Conservation (phyloP, 1,139 yeast species). For the Lodderomyces orthopsilosis region DNA sequence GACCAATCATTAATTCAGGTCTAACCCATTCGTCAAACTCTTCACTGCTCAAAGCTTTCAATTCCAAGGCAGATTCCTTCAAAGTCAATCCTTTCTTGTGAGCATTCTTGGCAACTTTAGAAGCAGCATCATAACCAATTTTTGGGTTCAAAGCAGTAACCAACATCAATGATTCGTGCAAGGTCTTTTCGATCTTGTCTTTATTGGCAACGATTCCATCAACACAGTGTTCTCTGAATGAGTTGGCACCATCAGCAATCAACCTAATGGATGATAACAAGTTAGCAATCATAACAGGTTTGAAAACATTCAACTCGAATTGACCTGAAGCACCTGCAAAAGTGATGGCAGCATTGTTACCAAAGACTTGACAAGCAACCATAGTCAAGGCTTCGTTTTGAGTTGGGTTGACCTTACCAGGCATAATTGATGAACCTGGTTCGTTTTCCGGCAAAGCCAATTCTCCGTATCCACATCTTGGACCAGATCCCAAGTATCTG, state of each 20-base stretch:
- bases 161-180: constrained; percentile 95
- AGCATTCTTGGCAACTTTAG: constrained; percentile 97
- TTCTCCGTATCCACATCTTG: constrained; percentile 99
- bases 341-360: constrained; percentile 92
- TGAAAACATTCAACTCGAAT: constrained; percentile 96
- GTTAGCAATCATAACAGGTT: constrained; percentile 92
- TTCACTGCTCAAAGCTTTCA: constrained; percentile 74
- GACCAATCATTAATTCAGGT: constrained; percentile 98
- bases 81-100: constrained; percentile 96
- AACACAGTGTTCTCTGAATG: constrained; percentile 92
- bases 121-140: constrained; percentile 96
- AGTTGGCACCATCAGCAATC: constrained; percentile 82
- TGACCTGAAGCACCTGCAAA: constrained; percentile 99
- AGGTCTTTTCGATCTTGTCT: constrained; percentile 78
- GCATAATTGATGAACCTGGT: constrained; percentile 99
- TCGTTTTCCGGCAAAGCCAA: constrained; percentile 94
- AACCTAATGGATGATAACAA: constrained; percentile 83
- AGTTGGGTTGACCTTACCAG: constrained; percentile 98
- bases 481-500: constrained; percentile 97
- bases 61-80: constrained; percentile 90
- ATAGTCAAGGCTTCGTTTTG: constrained; percentile 98
- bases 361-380: constrained; percentile 97
- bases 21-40: constrained; percentile 96
- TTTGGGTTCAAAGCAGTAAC: constrained; percentile 98
- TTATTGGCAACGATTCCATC: constrained; percentile 90